A percentile compares a stretch with the other conserved stretches of the same genome.
Conservation (phyloP, 2,329 filamentous ascomycete genomes). For the Meredithiella fracta region DNA sequence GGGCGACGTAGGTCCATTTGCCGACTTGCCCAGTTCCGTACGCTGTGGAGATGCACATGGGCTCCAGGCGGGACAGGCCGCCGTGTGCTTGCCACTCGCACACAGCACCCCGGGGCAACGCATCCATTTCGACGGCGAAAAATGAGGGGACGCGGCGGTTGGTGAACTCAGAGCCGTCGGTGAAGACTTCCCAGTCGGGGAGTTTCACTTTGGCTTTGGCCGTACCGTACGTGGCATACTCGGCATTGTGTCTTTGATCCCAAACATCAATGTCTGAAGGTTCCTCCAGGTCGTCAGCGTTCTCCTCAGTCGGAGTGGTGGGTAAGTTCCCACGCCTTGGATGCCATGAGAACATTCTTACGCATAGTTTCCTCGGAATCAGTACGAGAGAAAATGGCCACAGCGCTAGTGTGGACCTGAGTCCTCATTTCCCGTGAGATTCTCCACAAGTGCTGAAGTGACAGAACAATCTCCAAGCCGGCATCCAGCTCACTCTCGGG, state of each 20-base stretch:
- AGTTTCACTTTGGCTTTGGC: constrained; percentile 21
- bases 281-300: constrained; percentile 31
- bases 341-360: constrained; percentile 27
- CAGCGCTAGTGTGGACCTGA: constrained; percentile 55
- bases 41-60: constrained; percentile 9
- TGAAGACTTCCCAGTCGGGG: constrained; percentile 35
- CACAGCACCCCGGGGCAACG: constrained; percentile 54
- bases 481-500: constrained; percentile 22
- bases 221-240: constrained; percentile 28
- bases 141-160: constrained; percentile 40
- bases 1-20: constrained; percentile 7
- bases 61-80: constrained; percentile 30
- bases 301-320: constrained; percentile 26
- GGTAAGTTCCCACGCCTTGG: constrained; percentile 31
- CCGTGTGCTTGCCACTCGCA: constrained; percentile 72
- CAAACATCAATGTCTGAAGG: constrained; percentile 46
- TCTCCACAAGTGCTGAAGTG: constrained; percentile 79
- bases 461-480: constrained; percentile 46
- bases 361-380: constrained; percentile 19
- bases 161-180: constrained; percentile 23
- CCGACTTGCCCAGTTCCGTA: constrained; percentile 2
- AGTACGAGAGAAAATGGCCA: constrained; percentile 51
- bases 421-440: constrained; percentile 59
- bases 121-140: constrained; percentile 58
- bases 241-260: constrained; percentile 44